Evolutionary conservation across 805 yeast species (phyloP).

Genomic region (Cyberlindnera petersonii): DNA sequence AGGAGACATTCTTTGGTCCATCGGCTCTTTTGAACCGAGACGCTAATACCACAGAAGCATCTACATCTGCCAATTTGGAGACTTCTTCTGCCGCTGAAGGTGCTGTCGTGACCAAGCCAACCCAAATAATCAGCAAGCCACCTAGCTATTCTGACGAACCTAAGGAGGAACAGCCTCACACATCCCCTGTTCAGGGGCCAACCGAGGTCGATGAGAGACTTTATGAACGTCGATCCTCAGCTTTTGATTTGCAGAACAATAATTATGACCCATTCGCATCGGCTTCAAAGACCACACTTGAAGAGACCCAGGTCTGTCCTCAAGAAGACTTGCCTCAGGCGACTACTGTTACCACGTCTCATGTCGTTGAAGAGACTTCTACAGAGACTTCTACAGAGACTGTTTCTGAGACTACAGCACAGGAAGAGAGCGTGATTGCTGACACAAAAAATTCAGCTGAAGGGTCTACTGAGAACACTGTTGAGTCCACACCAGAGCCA

Average conservation of each 20-base stretch:
- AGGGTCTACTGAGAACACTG: constrained; percentile 1
- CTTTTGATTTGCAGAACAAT: constrained; percentile 31
- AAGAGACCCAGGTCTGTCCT: too few species aligned
- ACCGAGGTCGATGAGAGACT: constrained; percentile 19
- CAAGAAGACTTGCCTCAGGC: too few species aligned
- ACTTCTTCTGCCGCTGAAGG: constrained; percentile 1
- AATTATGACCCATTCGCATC: constrained; percentile 13
- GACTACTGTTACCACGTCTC: not conserved
- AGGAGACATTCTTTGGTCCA: constrained; percentile 58
- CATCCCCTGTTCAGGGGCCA: constrained; percentile 1
- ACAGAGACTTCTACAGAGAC: not conserved
- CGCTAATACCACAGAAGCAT: constrained; percentile 1
- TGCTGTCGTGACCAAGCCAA: too few species aligned
- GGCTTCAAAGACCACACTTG: not conserved
- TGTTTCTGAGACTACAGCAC: not conserved
- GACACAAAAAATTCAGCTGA: constrained; percentile 2
- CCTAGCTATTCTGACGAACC: constrained; percentile 28
- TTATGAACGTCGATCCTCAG: constrained; percentile 33
- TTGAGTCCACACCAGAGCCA: constrained; percentile 11
- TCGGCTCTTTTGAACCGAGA: constrained; percentile 16
- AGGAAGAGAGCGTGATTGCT: not conserved
- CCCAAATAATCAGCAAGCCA: constrained; percentile 18
- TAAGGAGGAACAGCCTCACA: constrained; percentile 12
- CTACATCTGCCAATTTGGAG: not conserved
- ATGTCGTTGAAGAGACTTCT: not conserved